A percentile compares a stretch with the other conserved stretches of the same genome.
Conservation (phyloP, 2,329 filamentous ascomycete genomes). For the Aspergillus vadensis region DNA sequence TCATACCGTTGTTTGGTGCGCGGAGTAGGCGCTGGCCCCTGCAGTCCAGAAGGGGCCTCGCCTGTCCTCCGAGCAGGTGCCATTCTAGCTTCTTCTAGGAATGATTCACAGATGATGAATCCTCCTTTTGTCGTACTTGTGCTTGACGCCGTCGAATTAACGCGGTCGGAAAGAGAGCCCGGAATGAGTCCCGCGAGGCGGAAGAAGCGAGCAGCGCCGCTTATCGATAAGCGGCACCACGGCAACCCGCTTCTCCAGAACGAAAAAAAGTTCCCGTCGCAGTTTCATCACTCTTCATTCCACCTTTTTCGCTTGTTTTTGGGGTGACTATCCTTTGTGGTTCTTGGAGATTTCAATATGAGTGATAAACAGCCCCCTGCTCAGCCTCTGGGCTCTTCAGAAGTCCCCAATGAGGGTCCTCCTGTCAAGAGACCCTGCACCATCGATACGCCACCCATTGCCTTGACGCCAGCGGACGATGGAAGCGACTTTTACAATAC, state of each 20-base stretch:
- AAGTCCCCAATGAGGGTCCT: conserved; percentile 22
- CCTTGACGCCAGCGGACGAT: conserved; percentile 37
- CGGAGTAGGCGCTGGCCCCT: conserved; percentile 15
- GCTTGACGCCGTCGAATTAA: not conserved
- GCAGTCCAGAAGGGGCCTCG: conserved; percentile 10
- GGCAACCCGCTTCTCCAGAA: not conserved
- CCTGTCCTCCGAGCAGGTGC: conserved; percentile 20
- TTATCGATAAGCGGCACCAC: conserved; percentile 12
- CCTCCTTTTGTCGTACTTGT: not conserved
- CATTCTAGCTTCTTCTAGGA: conserved; percentile 10
- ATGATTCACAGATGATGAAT: not conserved
- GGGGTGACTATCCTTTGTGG: not conserved
- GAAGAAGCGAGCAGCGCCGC: not conserved
- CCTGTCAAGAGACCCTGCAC: conserved; percentile 30
- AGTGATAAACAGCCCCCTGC: not conserved
- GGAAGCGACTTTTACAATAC: conserved; percentile 49
- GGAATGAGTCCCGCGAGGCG: not conserved
- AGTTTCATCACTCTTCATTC: not conserved
- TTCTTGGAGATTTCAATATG: not conserved
- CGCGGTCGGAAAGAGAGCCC: not conserved
- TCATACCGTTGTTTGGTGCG: conserved; percentile 32
- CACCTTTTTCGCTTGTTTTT: not conserved
- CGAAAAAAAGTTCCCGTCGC: conserved; percentile 7
- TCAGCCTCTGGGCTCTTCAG: not conserved
- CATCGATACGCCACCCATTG: conserved; percentile 34